phyloP scores from a whole-genome alignment of 2,329 filamentous ascomycete genomes.

The Samsoniella hepiali region DNA sequence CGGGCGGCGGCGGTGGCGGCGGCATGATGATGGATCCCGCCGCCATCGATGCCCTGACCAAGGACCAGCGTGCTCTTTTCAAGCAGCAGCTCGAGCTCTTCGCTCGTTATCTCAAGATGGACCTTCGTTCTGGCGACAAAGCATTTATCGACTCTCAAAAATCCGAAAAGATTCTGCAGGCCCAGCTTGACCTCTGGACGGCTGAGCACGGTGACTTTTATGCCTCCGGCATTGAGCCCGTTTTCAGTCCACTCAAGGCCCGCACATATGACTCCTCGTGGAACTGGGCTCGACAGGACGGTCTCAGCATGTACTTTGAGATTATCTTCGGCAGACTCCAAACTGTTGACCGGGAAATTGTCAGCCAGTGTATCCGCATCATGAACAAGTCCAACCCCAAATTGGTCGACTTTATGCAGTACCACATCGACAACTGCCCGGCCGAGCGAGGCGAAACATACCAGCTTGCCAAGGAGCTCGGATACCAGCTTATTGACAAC shows the following conservation, averaged over 20 bases:
- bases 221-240: constrained; percentile 87
- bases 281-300: constrained; percentile 99
- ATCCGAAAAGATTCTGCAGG: constrained; percentile 82
- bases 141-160: constrained; percentile 81
- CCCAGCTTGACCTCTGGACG: constrained; percentile 91
- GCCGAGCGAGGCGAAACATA: constrained; percentile 97
- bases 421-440: constrained; percentile 98
- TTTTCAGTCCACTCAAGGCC: constrained; percentile 90
- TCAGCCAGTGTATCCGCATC: constrained; percentile 96
- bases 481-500: constrained; percentile 91
- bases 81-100: constrained; percentile 97
- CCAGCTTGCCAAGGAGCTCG: constrained; percentile 92
- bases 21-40: constrained; percentile 99
- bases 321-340: constrained; percentile 95
- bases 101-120: constrained; percentile 94
- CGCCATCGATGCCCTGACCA: constrained; percentile 92
- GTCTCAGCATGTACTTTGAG: constrained; percentile 97
- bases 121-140: constrained; percentile 94
- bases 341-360: constrained; percentile 93
- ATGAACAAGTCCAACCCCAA: constrained; percentile 99
- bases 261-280: constrained; percentile 96
- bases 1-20: constrained; percentile 64
- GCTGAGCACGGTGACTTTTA: constrained; percentile 97
- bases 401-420: constrained; percentile 98
- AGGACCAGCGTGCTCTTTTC: constrained; percentile 92